Base-by-base conservation (phyloP, 345 rosid species). In the Eutrema japonicum region DNA sequence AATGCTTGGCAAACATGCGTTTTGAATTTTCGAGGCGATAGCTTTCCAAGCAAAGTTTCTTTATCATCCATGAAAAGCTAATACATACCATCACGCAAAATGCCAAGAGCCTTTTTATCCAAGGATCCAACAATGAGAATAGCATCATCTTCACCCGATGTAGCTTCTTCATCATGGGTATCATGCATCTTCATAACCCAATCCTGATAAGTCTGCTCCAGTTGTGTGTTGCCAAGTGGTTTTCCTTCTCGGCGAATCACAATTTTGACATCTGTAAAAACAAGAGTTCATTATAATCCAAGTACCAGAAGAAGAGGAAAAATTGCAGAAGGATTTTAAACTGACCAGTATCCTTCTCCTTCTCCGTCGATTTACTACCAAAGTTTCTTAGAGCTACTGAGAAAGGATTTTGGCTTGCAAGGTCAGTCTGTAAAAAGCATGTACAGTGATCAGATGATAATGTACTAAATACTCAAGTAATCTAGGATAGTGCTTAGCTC, bases 161-260 rank as follows among this genome's bases (percentile, higher is more conserved):
- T 72, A 33, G 80, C 72, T 68, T 91, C 97, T 78, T 81, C 82
- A 70, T 91, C 97, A 72, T 87, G 85, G 27, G 8, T 53, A 4
- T 70, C 57, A 79, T 91, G 97, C 92, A 91, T 91, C 57, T 79
- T 68, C 46, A 83, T 61, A 79, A 91, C 80, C 97, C 97, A 91
- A 4, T 83, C 82, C 73, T 75, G 78, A 80, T 84, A 88, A 47
- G 75, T 83, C 70, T 79, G 82, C 69, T 87, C 94, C 68, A 91
- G 67, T 70, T 84, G 87, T 14, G 46, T 33, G 41, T 55, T 79
- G 16, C 47, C 70, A 32, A 85, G 37, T 37, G 7, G 2, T 62
- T 82, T 88, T 65, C 81, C 84, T 38, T 22, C 73, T 80, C 77
- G 73, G 64, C 30, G 62, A 58, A 84, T 80, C 73, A 84, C 75